Percentiles rank a stretch among this genome's conserved stretches.
Conservation (phyloP, 352 stramenopile genomes). For the Phytopythium sindhum region DNA sequence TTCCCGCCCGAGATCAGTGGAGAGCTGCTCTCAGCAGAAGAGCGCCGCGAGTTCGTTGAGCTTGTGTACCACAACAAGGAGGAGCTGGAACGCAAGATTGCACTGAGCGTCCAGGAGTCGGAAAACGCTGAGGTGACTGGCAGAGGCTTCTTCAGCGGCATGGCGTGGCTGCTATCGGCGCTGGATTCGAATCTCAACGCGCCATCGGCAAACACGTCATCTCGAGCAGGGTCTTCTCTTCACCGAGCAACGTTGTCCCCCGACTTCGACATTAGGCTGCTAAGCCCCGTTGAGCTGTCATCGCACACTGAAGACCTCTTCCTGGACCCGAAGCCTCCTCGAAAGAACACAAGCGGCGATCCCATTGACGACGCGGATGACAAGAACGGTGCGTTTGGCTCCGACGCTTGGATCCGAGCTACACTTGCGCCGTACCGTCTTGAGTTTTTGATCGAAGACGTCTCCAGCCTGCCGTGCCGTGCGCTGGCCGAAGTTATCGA, state of each 20-base stretch:
- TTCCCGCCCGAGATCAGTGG: constrained; percentile 21
- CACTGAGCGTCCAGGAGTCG: constrained; percentile 29
- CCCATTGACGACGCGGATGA: constrained; percentile 10
- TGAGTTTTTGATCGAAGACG: constrained; percentile 56
- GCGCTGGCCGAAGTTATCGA: constrained; percentile 45
- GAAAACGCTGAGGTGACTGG: constrained; percentile 15
- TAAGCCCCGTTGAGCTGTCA: constrained; percentile 38
- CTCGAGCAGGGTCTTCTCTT: neutral
- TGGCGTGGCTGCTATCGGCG: constrained; percentile 69
- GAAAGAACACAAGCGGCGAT: constrained; percentile 11
- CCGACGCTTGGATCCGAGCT: constrained; percentile 53
- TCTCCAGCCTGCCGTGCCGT: constrained; percentile 43
- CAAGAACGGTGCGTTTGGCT: constrained; percentile 32
- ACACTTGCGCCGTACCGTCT: constrained; percentile 68
- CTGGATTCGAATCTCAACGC: constrained; percentile 46
- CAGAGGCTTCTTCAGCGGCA: constrained; percentile 64
- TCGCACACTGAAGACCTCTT: constrained; percentile 51
- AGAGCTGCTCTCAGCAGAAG: constrained; percentile 44
- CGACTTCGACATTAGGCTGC: constrained; percentile 24
- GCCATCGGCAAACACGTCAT: constrained; percentile 11
- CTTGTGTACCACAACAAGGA: constrained; percentile 61
- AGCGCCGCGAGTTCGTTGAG: constrained; percentile 52
- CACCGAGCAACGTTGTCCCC: constrained; percentile 20
- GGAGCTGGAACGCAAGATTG: constrained; percentile 43
- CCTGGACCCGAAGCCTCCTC: constrained; percentile 22